These are phyloP conservation scores for Termitomyces heimii DNA, from an alignment of 768 basidiomycete genomes.

Conservation along the genomic window DNA sequence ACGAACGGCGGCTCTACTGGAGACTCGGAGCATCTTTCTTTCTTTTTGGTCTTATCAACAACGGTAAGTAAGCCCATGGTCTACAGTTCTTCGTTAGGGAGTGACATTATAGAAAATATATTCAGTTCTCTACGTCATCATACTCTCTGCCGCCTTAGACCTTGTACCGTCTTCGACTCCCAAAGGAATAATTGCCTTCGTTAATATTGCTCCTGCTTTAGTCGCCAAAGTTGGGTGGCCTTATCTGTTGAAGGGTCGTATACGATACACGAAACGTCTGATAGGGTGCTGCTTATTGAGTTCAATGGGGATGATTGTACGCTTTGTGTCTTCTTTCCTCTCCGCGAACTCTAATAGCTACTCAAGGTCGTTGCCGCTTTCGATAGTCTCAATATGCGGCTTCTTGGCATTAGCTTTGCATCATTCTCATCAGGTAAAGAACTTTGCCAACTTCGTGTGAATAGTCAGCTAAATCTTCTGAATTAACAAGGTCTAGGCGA, in stretches of 20 bases:
- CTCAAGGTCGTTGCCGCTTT: conserved; percentile 72
- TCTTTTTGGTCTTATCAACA: conserved; percentile 89
- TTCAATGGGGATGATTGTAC: conserved; percentile 81
- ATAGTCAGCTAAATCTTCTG: neutral
- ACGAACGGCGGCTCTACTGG: conserved; percentile 20
- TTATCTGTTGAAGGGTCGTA: conserved; percentile 79
- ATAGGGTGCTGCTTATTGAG: conserved; percentile 71
- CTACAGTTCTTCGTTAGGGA: neutral
- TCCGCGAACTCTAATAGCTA: neutral
- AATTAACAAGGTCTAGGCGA: conserved; percentile 73
- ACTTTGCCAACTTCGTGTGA: neutral
- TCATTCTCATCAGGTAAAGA: conserved; percentile 77
- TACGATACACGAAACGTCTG: conserved; percentile 74
- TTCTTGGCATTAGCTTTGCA: conserved; percentile 75
- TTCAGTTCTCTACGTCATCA: conserved; percentile 90
- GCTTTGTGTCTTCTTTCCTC: conserved; percentile 20
- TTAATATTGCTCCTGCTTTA: conserved; percentile 88
- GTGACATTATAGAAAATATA: conserved; percentile 1
- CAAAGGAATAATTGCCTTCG: conserved; percentile 92
- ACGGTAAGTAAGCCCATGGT: conserved; percentile 53
- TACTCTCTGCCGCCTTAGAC: conserved; percentile 93
- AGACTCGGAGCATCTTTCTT: conserved; percentile 69
- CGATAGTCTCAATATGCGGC: conserved; percentile 55
- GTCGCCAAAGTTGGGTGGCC: conserved; percentile 90
- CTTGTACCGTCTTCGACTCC: conserved; percentile 89